Evolutionary conservation across 495 filamentous ascomycete genomes (phyloP).

Genomic region (Penicillium herquei): DNA sequence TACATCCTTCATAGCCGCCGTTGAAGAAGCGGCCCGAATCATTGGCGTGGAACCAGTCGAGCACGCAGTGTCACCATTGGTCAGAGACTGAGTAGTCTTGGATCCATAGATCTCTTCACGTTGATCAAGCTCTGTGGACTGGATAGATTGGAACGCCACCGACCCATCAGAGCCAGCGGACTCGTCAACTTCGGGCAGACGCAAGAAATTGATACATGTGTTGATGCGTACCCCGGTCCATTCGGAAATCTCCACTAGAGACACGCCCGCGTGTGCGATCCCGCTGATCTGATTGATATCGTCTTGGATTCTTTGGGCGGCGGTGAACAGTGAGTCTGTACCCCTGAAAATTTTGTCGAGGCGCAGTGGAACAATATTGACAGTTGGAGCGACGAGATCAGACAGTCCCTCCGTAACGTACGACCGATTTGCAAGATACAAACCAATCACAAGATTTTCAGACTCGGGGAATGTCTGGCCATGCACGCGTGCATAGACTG

Average conservation of each 20-base stretch:
- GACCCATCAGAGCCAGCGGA: constrained; percentile 1
- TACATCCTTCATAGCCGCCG: constrained; percentile 14
- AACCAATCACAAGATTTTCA: constrained; percentile 22
- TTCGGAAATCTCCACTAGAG: constrained; percentile 32
- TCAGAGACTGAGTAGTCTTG: background rate
- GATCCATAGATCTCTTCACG: background rate
- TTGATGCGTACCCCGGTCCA: constrained; percentile 38
- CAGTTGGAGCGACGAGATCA: constrained; percentile 29
- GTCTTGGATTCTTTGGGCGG: constrained; percentile 28
- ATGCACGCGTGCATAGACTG: constrained; percentile 34
- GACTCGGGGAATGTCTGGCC: constrained; percentile 7
- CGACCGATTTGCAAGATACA: constrained; percentile 39
- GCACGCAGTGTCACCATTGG: constrained; percentile 15
- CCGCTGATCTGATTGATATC: constrained; percentile 33
- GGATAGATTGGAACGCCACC: constrained; percentile 14
- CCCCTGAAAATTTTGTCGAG: constrained; percentile 18
- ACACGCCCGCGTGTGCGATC: constrained; percentile 28
- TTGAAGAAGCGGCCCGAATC: constrained; percentile 3
- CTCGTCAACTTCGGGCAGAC: constrained; percentile 24
- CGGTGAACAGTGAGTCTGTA: constrained; percentile 17
- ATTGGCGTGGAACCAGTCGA: constrained; percentile 6
- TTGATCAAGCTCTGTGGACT: constrained; percentile 10
- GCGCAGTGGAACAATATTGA: constrained; percentile 37
- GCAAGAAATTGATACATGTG: constrained; percentile 38
- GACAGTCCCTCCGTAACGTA: constrained; percentile 26